Base-by-base conservation (phyloP, 495 filamentous ascomycete species). In the Neurospora hispaniola region DNA sequence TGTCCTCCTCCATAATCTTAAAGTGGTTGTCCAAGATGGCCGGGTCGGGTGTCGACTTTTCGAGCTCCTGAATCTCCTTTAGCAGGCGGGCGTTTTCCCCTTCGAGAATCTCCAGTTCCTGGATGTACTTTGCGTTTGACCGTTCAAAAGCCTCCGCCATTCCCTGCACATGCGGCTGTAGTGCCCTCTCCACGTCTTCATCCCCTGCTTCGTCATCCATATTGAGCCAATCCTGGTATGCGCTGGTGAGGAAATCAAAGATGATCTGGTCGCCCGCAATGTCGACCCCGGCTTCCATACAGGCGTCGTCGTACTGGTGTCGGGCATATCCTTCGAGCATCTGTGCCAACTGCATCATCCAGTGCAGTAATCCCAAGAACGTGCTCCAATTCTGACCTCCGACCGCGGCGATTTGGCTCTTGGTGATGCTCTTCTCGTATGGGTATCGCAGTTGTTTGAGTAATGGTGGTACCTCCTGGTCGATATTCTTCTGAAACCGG, bases 291-390 rank as follows among this genome's bases (percentile, higher is more conserved):
- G 88, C 90, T 75, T 97, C 94, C 12, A 82, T 73, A 76, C 94
- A 97, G 0, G 94, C 94, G 62, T 97, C 91, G 74, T 98, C 94
- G 79, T 96, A 98, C 62, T 90, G 88, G 42, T 93, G 89, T 31
- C 81, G 74, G 4, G 86, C 81, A 78, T 91, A 98, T 11, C 90
- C 82, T 71, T 98, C 93, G 82, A 97, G 90, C 89, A 97, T 97
- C 71, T 91, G 88, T 14, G 94, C 93, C 68, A 98, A 83, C 80
- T 98, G 94, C 94, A 99, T 96, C 89, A 99, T 91, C 96, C 96
- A 99, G 81, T 99, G 95, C 69, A 99, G 85, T 82, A 98, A 85
- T 0, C 94, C 96, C 35, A 99, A 84, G 78, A 98, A 97, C 0
- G 92, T 93, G 39, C 91, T 90, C 96, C 96, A 99, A 77, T 97